Base-by-base conservation (phyloP, 441 rosid genomes). In the Euphorbia celastroides region DNA sequence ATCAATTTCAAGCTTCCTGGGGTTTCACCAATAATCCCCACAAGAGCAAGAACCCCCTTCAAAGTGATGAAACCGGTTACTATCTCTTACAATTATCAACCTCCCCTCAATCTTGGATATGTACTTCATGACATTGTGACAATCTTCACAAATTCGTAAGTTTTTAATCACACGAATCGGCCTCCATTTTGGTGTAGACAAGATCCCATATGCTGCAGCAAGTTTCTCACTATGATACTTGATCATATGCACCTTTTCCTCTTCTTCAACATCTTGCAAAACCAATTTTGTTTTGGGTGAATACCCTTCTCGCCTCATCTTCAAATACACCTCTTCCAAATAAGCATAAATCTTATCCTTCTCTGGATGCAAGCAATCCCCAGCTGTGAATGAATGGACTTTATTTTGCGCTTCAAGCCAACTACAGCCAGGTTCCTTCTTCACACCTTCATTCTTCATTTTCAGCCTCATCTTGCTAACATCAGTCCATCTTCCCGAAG, bases 181-280 rank as follows among this genome's bases (percentile, higher is more conserved):
- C 62, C 77, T 77, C 25, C 77, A 71, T 55, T 50, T 58, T 46
- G 76, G 77, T 23, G 70, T 28, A n/a, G 69, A 55, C 16, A 77
- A 50, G 57, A 73, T 65, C 19, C 80, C 80, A 41, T 77, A 73
- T 5, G 77, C 77, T 12, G 73, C 77, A 2, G 80, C 80, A 61
- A 77, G 66, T 66, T 67, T 85, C 78, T 90, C 97, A 25, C 89
- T 85, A 56, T 90, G 97, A 66, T 84, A 77, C 71, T 78, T 76
- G 44, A 90, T 86, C 68, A 90, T 85, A 59, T 85, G 80, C 79
- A 81, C 97, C 77, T 90, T 88, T 69, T 90, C 97, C 6, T 90
- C 97, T 31, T 90, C 91, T 67, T 90, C 95, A 5, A 87, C 95
- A 75, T 88, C 95, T 69, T 90, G 97, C 32, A 90, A 67, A 70